Conservation (phyloP, 768 basidiomycete genomes). For the Mycena olivaceomarginata region DNA sequence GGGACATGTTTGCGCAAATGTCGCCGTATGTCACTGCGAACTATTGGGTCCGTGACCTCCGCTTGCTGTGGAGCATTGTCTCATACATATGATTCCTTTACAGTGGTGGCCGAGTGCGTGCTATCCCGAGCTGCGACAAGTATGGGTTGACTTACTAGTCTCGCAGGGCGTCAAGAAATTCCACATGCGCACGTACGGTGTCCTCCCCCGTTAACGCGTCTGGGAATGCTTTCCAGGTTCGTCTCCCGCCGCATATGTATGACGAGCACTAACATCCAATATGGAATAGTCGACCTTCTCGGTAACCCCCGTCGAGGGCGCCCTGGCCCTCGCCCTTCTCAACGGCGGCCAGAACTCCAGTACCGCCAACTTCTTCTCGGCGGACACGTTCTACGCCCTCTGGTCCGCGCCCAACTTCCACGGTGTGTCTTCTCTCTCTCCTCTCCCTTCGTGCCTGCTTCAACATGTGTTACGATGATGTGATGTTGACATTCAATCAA, state of each 20-base stretch:
- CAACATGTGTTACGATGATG: no score
- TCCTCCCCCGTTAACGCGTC: conserved; percentile 50
- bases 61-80: neutral
- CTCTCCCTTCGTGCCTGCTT: neutral
- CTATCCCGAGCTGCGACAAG: neutral
- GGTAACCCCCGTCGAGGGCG: conserved; percentile 54
- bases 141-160: neutral
- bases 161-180: conserved; percentile 57
- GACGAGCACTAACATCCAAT: neutral
- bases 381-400: conserved; percentile 54
- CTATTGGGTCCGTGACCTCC: conserved; percentile 54
- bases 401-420: conserved; percentile 60
- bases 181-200: conserved; percentile 58
- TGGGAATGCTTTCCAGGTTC: conserved; percentile 60
- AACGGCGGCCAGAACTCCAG: conserved; percentile 58
- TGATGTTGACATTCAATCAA: neutral
- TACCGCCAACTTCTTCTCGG: conserved; percentile 55
- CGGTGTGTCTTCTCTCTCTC: conserved; percentile 47
- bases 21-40: conserved; percentile 63
- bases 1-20: conserved; percentile 55
- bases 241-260: neutral
- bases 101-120: conserved; percentile 58
- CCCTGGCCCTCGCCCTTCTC: conserved; percentile 51
- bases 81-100: neutral
- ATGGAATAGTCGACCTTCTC: conserved; percentile 57